Base-by-base conservation (phyloP, 805 yeast species). In the Nakazawaea ambrosiae region DNA sequence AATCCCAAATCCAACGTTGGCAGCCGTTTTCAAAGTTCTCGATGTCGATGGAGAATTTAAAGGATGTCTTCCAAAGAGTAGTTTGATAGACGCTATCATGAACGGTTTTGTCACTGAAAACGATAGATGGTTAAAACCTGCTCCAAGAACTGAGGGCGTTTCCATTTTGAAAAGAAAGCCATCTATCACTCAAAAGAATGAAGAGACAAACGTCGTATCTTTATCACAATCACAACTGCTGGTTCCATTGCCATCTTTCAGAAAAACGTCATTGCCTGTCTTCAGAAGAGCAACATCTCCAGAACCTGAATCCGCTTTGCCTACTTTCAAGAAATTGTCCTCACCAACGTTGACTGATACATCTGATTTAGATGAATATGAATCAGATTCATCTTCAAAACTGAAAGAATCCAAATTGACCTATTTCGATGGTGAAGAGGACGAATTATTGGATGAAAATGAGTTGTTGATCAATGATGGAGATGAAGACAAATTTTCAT, bases 21-120 rank as follows among this genome's bases (percentile, higher is more conserved):
- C 56, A 8, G 54, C 61, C 23, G 46, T 79, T 5, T 59, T 49
- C 45, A 54, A 54, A 6, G 50, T 71, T 2, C 57, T 78, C 45
- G 56, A 53, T 31, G 45, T 50, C 6, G 63, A 59, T 17, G 85
- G 85, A 18, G 55, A 41, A 25, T 57, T 79, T 22, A 54, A 55
- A 28, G 87, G 87, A 7, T 67, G 71, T 42, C 62, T 75, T 40
- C 78, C 79, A 4, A 46, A 47, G 5, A 70, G 66, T 43, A 76
- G 63, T 45, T 63, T 61, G 33, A 54, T 85, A 37, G 81, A 79
- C 48, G 89, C 78, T 19, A 63, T 83, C 36, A 67, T 79, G 65
- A 66, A 70, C 23, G 90, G 89, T 0, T 80, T 83, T 45, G 58
- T 73, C n/a, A 60, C 67, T 5, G 49, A 45, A 12, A 67, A 61